These are phyloP conservation scores for Septoria petroselini DNA, from an alignment of 2,329 filamentous ascomycete genomes.

Conservation along the genomic window DNA sequence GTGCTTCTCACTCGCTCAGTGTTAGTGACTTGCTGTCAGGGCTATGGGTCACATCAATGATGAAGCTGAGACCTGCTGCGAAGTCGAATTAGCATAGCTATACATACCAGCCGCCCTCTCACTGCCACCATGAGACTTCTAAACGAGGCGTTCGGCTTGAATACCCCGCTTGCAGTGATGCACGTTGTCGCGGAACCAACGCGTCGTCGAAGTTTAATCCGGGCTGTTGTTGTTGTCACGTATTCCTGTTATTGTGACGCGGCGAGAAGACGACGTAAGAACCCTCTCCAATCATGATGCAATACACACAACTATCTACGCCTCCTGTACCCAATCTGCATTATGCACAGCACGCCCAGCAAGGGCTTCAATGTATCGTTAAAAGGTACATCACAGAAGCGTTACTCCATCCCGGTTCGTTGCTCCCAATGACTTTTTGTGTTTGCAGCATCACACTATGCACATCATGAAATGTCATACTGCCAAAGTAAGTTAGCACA, in stretches of 20 bases:
- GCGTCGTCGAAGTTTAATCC: neutral
- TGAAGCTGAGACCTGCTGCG: too few relatives aligned
- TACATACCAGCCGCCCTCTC: too few relatives aligned
- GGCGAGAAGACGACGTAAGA: neutral
- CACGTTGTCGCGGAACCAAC: neutral
- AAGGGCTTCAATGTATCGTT: slow-evolving; percentile 7
- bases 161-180: too few relatives aligned
- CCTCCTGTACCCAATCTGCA: slow-evolving; percentile 13
- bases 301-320: slow-evolving; percentile 6
- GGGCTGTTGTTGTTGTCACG: neutral
- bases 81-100: too few relatives aligned
- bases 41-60: too few relatives aligned
- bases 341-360: slow-evolving; percentile 16
- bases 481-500: slow-evolving; percentile 10
- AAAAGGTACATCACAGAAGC: slow-evolving; percentile 25
- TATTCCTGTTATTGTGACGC: neutral
- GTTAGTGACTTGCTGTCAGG: too few relatives aligned
- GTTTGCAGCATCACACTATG: slow-evolving; percentile 21
- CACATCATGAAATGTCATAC: slow-evolving; percentile 22
- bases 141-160: too few relatives aligned
- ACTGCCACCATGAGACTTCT: neutral
- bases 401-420: slow-evolving; percentile 9
- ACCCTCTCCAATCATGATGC: slow-evolving; percentile 10
- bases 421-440: slow-evolving; percentile 18
- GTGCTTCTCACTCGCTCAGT: too few relatives aligned